Evolutionary conservation across 305 asterid genomes (phyloP).

Genomic region (Striga hermonthica): DNA sequence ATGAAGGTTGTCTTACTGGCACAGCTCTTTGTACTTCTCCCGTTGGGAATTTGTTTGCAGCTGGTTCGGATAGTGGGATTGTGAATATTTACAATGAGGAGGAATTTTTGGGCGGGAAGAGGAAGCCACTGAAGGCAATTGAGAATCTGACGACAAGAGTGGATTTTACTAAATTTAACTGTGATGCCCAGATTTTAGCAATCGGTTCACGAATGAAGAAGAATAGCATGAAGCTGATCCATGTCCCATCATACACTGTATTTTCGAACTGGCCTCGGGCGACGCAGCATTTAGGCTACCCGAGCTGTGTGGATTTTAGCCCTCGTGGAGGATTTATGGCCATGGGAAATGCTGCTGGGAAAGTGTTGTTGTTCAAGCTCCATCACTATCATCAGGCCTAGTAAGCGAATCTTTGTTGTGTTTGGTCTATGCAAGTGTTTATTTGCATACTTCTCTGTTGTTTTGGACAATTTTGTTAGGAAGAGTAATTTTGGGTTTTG

Average conservation of each 20-base stretch:
- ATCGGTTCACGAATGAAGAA: constrained; percentile 79
- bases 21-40: constrained; percentile 68
- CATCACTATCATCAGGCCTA: constrained; percentile 84
- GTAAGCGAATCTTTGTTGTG: constrained; percentile 20
- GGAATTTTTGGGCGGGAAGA: constrained; percentile 72
- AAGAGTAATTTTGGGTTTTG: neutral
- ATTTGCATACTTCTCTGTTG: neutral
- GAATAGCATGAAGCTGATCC: constrained; percentile 73
- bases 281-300: constrained; percentile 47
- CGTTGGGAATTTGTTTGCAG: constrained; percentile 68
- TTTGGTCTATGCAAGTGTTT: neutral
- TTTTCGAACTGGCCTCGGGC: constrained; percentile 86
- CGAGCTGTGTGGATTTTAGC: constrained; percentile 78
- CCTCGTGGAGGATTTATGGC: constrained; percentile 94
- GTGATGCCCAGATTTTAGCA: constrained; percentile 74
- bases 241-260: constrained; percentile 59
- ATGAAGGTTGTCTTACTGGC: constrained; percentile 86
- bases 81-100: constrained; percentile 70
- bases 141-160: constrained; percentile 74
- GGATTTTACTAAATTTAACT: constrained; percentile 73
- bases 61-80: constrained; percentile 82
- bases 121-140: constrained; percentile 67
- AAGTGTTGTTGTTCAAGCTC: constrained; percentile 73
- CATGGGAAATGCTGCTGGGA: constrained; percentile 78
- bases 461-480: neutral